A percentile compares a stretch with the other conserved stretches of the same genome.
These are phyloP conservation scores for Yarrowia galli DNA, from an alignment of 1,139 yeast genomes.

Conservation along the genomic window DNA sequence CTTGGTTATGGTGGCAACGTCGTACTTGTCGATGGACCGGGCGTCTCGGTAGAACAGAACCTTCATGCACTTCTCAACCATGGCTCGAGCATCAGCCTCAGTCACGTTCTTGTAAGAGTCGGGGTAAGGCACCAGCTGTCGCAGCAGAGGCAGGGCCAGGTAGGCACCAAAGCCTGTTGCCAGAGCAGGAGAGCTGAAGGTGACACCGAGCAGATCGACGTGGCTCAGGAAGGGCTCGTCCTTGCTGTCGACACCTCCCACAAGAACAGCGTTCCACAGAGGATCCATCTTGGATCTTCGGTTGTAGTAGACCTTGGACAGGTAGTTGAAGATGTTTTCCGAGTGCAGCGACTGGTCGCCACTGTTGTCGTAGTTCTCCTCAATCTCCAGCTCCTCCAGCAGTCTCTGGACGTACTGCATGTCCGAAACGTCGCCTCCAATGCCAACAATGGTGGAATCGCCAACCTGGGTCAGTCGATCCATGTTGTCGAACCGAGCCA, in stretches of 20 bases:
- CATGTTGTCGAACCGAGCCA: slow-evolving; percentile 82
- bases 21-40: slow-evolving; percentile 84
- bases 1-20: slow-evolving; percentile 74
- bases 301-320: slow-evolving; percentile 81
- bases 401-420: slow-evolving; percentile 81
- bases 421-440: slow-evolving; percentile 95
- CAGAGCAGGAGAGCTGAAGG: slow-evolving; percentile 84
- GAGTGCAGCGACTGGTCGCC: slow-evolving; percentile 76
- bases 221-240: slow-evolving; percentile 72
- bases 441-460: slow-evolving; percentile 83
- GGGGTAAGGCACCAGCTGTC: slow-evolving; percentile 82
- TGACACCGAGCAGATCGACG: slow-evolving; percentile 90
- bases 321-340: slow-evolving; percentile 85
- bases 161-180: slow-evolving; percentile 98
- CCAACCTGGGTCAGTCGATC: slow-evolving; percentile 89
- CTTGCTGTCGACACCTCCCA: slow-evolving; percentile 83
- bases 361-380: slow-evolving; percentile 81
- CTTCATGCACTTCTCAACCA: slow-evolving; percentile 87
- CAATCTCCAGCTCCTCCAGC: slow-evolving; percentile 78
- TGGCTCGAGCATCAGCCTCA: slow-evolving; percentile 76
- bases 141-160: slow-evolving; percentile 88
- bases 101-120: slow-evolving; percentile 71
- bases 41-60: slow-evolving; percentile 97
- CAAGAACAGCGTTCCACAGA: slow-evolving; percentile 91
- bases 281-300: slow-evolving; percentile 96